A percentile compares a stretch with the other conserved stretches of the same genome.
Evolutionary conservation across 306 rosid genomes (phyloP).

Genomic region (Dalbergia oliveri): DNA sequence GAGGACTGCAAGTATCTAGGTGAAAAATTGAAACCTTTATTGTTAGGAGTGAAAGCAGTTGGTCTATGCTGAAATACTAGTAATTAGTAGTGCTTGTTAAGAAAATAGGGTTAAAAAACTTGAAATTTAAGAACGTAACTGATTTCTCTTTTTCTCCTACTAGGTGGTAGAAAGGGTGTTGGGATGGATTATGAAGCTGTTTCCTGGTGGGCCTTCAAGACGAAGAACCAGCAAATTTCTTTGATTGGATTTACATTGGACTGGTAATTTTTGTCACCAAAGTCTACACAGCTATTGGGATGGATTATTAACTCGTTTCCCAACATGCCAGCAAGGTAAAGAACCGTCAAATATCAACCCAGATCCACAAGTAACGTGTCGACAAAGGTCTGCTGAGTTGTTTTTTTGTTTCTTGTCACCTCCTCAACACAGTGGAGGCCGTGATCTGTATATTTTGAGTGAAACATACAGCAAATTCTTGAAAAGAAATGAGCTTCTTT

Average conservation of each 20-base stretch:
- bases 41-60: conserved; percentile 10
- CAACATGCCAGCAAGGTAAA: conserved; percentile 60
- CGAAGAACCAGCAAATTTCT: conserved; percentile 95
- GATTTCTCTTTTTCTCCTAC: conserved; percentile 39
- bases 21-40: conserved; percentile 14
- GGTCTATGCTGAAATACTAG: conserved; percentile 31
- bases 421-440: conserved; percentile 52
- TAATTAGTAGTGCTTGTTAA: conserved; percentile 3
- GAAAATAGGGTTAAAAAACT: conserved; percentile 21
- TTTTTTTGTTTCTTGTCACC: conserved; percentile 50
- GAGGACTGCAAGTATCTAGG: not conserved
- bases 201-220: conserved; percentile 92
- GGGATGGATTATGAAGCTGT: conserved; percentile 99
- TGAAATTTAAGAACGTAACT: conserved; percentile 10
- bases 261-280: conserved; percentile 40
- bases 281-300: conserved; percentile 54
- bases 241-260: conserved; percentile 50
- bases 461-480: conserved; percentile 58
- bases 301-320: conserved; percentile 76
- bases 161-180: conserved; percentile 97
- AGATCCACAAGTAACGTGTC: conserved; percentile 20
- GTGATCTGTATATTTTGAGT: conserved; percentile 77
- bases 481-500: conserved; percentile 51
- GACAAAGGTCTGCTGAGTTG: conserved; percentile 37
- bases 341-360: conserved; percentile 65